Percentiles rank a stretch among this genome's conserved stretches.
These are phyloP conservation scores for Pichia californica DNA, from an alignment of 805 yeast species.

Conservation along the genomic window DNA sequence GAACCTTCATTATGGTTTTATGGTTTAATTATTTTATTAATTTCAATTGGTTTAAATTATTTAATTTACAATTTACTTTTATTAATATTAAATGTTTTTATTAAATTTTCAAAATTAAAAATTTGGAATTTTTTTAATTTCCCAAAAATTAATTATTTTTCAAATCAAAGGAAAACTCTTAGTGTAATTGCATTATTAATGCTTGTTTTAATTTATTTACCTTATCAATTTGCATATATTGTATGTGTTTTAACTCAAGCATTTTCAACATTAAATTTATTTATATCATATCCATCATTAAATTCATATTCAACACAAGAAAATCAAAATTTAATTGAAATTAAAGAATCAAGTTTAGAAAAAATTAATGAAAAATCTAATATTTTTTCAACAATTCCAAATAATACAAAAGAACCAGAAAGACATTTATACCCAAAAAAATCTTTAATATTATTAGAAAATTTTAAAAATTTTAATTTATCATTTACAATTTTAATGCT, in stretches of 20 bases:
- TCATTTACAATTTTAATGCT: conserved; percentile 61
- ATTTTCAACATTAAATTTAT: conserved; percentile 5
- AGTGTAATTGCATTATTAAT: conserved; percentile 12
- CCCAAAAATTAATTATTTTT: conserved; percentile 14
- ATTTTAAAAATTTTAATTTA: conserved; percentile 51
- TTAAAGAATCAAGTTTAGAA: neutral
- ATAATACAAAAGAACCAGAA: neutral
- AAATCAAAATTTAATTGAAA: neutral
- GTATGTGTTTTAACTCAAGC: conserved; percentile 55
- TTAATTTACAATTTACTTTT: conserved; percentile 29
- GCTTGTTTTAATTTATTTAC: conserved; percentile 44
- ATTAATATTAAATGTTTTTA: conserved; percentile 1
- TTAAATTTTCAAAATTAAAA: neutral
- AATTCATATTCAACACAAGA: conserved; percentile 5
- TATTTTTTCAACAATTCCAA: neutral
- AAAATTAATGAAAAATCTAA: neutral
- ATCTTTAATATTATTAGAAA: conserved; percentile 12
- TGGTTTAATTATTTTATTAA: conserved; percentile 49
- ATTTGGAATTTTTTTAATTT: conserved; percentile 5
- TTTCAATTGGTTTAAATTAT: conserved; percentile 40
- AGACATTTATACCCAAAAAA: neutral
- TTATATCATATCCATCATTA: conserved; percentile 2
- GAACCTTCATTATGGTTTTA: conserved; percentile 49
- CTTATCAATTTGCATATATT: conserved; percentile 73
- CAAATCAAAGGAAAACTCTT: conserved; percentile 14